phyloP scores from a whole-genome alignment of 208 protist species.

The Naegleria fowleri region DNA sequence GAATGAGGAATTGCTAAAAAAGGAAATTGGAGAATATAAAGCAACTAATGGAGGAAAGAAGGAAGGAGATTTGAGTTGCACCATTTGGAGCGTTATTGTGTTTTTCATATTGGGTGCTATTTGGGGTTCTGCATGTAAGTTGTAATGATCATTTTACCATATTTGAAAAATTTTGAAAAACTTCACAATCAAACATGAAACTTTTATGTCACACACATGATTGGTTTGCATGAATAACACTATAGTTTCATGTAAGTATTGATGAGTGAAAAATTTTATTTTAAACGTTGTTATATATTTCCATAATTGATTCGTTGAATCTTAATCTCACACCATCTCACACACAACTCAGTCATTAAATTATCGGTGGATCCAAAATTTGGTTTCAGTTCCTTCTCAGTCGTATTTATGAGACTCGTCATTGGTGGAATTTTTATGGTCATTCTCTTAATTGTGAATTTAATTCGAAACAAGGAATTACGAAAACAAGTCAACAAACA shows the following conservation, averaged over 20 bases:
- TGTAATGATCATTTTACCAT: neutral
- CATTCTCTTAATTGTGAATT: neutral
- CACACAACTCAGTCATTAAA: constrained; percentile 15
- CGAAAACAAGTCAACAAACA: neutral
- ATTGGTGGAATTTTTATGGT: constrained; percentile 16
- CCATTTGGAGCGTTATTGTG: neutral
- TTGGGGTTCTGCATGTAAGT: constrained; percentile 26
- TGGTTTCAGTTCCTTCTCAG: constrained; percentile 4
- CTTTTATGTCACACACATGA: too few species aligned
- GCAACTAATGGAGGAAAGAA: too few species aligned
- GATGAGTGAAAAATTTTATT: too few species aligned
- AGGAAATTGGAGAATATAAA: too few species aligned
- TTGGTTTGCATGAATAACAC: too few species aligned
- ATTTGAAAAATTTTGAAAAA: neutral
- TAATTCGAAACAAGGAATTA: neutral
- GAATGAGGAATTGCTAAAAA: too few species aligned
- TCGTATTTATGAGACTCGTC: constrained; percentile 9
- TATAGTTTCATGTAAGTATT: constrained; percentile 4
- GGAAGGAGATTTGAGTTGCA: neutral
- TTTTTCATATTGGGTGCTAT: constrained; percentile 25
- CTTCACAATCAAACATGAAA: too few species aligned
- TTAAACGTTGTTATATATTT: too few species aligned
- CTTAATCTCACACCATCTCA: too few species aligned
- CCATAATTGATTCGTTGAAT: too few species aligned
- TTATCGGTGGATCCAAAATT: constrained; percentile 2